phyloP scores from a whole-genome alignment of 306 rosid species.

The Cajanus cajan region DNA sequence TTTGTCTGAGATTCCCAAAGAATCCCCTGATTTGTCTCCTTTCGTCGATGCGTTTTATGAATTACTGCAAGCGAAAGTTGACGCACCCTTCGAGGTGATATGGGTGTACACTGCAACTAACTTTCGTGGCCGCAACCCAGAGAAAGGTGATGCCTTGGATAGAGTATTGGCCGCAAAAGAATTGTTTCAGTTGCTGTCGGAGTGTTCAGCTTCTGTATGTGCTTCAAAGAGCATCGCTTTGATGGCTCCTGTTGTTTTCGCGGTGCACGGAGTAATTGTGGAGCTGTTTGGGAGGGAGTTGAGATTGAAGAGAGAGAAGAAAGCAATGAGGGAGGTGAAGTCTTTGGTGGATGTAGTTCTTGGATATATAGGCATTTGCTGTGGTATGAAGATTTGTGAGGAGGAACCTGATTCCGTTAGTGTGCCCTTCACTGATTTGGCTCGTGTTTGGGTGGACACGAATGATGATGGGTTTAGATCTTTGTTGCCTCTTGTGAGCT shows the following conservation, averaged over 20 bases:
- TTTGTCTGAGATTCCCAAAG: slow-evolving; percentile 40
- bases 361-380: slow-evolving; percentile 55
- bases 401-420: slow-evolving; percentile 32
- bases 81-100: slow-evolving; percentile 66
- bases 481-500: slow-evolving; percentile 62
- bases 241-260: slow-evolving; percentile 59
- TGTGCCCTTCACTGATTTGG: slow-evolving; percentile 46
- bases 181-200: slow-evolving; percentile 52
- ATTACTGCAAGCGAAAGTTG: slow-evolving; percentile 57
- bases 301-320: slow-evolving; percentile 55
- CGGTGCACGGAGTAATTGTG: slow-evolving; percentile 37
- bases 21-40: slow-evolving; percentile 31
- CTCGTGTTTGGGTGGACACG: slow-evolving; percentile 48
- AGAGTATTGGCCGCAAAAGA: slow-evolving; percentile 43
- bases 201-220: slow-evolving; percentile 50
- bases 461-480: slow-evolving; percentile 47
- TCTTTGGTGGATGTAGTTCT: slow-evolving; percentile 54
- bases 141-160: slow-evolving; percentile 56
- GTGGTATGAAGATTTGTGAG: slow-evolving; percentile 27
- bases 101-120: slow-evolving; percentile 65
- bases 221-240: slow-evolving; percentile 58
- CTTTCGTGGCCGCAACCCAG: slow-evolving; percentile 36
- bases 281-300: slow-evolving; percentile 50
- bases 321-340: slow-evolving; percentile 58
- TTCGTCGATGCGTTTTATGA: slow-evolving; percentile 41